These are phyloP conservation scores for Byssoonygena ceratinophila DNA, from an alignment of 2,329 filamentous ascomycete species.

Conservation along the genomic window DNA sequence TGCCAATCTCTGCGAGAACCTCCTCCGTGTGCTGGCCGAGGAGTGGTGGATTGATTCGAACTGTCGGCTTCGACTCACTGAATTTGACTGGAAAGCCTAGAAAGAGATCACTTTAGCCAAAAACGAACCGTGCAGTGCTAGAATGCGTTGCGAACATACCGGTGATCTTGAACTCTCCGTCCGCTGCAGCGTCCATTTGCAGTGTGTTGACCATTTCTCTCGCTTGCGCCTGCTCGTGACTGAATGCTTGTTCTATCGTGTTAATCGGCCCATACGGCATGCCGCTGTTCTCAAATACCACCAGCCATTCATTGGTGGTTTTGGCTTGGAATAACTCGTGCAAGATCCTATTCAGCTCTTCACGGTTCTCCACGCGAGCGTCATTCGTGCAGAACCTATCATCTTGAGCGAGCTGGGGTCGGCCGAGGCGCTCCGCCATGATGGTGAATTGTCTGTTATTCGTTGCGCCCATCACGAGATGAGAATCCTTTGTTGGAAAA, in stretches of 20 bases:
- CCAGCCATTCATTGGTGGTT: slow-evolving; percentile 35
- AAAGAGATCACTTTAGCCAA: neutral
- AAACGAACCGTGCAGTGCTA: too few relatives aligned
- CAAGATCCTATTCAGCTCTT: slow-evolving; percentile 31
- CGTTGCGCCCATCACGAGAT: slow-evolving; percentile 60
- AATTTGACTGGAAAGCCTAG: neutral
- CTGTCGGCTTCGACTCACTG: neutral
- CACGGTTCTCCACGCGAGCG: slow-evolving; percentile 45
- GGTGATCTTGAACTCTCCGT: slow-evolving; percentile 23
- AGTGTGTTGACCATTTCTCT: slow-evolving; percentile 31
- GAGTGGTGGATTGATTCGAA: slow-evolving; percentile 1
- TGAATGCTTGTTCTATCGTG: slow-evolving; percentile 36
- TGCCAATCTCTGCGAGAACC: neutral
- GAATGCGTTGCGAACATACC: slow-evolving; percentile 15
- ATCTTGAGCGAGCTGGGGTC: slow-evolving; percentile 51
- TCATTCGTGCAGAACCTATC: slow-evolving; percentile 52
- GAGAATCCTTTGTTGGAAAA: slow-evolving; percentile 59
- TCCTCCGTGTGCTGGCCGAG: neutral
- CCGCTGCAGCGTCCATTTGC: slow-evolving; percentile 18
- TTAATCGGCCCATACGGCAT: slow-evolving; percentile 42
- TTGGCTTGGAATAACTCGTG: slow-evolving; percentile 27
- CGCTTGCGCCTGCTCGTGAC: slow-evolving; percentile 36
- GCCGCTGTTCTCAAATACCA: slow-evolving; percentile 34
- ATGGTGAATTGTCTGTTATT: slow-evolving; percentile 60
- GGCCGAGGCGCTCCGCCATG: slow-evolving; percentile 50